Base-by-base conservation (phyloP, 768 basidiomycete genomes). In the Pleurotus citrinopileatus region DNA sequence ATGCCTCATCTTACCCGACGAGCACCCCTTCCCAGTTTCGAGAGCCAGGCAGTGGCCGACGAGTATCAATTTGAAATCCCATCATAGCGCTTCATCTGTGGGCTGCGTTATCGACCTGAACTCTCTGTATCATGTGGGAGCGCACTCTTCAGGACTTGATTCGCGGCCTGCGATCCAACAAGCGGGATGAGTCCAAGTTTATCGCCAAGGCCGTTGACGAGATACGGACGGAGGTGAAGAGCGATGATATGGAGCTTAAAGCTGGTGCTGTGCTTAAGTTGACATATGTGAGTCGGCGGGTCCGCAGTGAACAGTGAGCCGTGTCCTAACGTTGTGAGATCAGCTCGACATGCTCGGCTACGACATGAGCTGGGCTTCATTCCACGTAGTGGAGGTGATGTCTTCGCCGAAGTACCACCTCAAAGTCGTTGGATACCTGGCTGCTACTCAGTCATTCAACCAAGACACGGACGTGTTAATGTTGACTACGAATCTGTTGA, bases 341-440 rank as follows among this genome's bases (percentile, higher is more conserved):
- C 25, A 98, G 96, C 85, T 99, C 58, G 93, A 98, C 67, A 98
- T 99, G 97, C 72, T 99, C 50, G 97, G 87, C 51, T 94, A 88
- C 65, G 94, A 89, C 73, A 97, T 90, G 85, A 83, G 83, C 55
- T 97, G 94, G 85, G 95, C 95, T 42, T 91, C 97, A 6, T 99
- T 99, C 63, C 86, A 96, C 67, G 89, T 99, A 51, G 87, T 98
- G 4, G 97, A 99, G 66, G 94, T 96, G 67, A 99, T 99, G 97
- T 94, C 94, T 32, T 94, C 94, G 3, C 75, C 89, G 3, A 87
- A 87, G 65, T 82, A 87, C 60, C 95, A 98, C 70, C 78, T 98
- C 60, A 99, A 99, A 77, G 86, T 83, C 23, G 87, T 98, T 45
- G 97, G 97, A 10, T 98, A 99, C 70, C 87, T 99, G 20, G 97